Percentiles rank a stretch among this genome's conserved stretches.
phyloP scores from a whole-genome alignment of 176 grass and related monocot genomes.

The Eragrostis nindensis region DNA sequence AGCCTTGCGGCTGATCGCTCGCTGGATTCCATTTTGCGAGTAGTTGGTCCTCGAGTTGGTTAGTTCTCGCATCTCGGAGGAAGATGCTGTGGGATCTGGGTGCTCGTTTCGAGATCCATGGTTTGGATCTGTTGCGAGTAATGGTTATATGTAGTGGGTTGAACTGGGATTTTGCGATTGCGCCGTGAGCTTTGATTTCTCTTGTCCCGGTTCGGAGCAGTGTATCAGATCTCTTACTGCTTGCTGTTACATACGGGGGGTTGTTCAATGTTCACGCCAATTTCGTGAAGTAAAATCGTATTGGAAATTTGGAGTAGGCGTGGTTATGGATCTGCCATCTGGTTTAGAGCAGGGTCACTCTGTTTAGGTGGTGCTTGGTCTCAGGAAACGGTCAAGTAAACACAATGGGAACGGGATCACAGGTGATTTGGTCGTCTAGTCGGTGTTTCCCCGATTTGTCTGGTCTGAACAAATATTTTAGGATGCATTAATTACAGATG shows the following conservation, averaged over 20 bases:
- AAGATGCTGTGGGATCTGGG: slow-evolving; percentile 45
- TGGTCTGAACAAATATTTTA: not conserved
- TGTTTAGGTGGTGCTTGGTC: not conserved
- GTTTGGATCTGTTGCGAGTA: slow-evolving; percentile 20
- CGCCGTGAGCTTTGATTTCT: not conserved
- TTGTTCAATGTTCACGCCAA: not conserved
- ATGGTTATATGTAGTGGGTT: not conserved
- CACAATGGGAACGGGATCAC: not conserved
- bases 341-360: no score
- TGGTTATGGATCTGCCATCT: slow-evolving; percentile 27
- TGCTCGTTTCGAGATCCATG: not conserved
- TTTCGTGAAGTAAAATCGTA: not conserved
- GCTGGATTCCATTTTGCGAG: not conserved
- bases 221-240: not conserved
- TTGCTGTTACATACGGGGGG: not conserved
- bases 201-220: not conserved
- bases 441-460: not conserved
- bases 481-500: not conserved
- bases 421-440: not conserved
- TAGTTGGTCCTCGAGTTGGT: slow-evolving; percentile 3
- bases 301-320: not conserved
- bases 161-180: no score
- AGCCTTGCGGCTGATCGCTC: not conserved
- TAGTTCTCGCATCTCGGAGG: slow-evolving; percentile 7
- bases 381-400: not conserved